Base-by-base conservation (phyloP, 306 rosid species). In the Cucurbita moschata region DNA sequence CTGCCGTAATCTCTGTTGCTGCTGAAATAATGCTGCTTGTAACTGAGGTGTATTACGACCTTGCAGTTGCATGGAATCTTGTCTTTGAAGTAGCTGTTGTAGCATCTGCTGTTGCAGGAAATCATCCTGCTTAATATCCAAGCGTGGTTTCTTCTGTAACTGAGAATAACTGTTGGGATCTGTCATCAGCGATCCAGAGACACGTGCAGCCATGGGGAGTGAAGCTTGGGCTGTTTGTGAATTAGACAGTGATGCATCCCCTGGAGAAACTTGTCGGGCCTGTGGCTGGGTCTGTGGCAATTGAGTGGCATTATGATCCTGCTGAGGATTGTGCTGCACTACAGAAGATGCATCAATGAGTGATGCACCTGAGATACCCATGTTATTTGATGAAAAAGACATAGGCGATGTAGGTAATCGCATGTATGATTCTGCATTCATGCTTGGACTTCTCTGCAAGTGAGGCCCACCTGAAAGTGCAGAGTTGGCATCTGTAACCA, bases 401-500 rank as follows among this genome's bases (percentile, higher is more conserved):
- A 89, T 77, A 8, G 98, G 97, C 0, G 98, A 94, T 7, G 98
- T 85, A 18, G 98, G 98, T 59, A 89, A 79, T 58, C 97, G 90
- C 76, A 91, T 18, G 78, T 94, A 89, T 9, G 98, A 86, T 66
- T 94, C 97, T 7, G 87, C 81, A 72, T 94, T 94, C 84, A 86
- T 79, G 82, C 98, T 94, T 38, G 97, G 92, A 79, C 97, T 94
- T 91, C 98, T 87, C 84, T 90, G 98, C 85, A 94, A 81, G 82
- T 87, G 92, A 47, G 94, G 91, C 12, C 96, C 97, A 23, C 77
- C 77, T 60, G 99, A 91, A 73, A 94, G 84, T n/a, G 90, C 89
- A 60, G 99, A 94, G 82, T 94, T 94, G 62, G 96, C 99, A 88
- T 94, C 99, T 60, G 97, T 94, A 83, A 91, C 99, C 83, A 94